phyloP scores from a whole-genome alignment of 2,329 filamentous ascomycete species.

The Scytalidium lignicola region DNA sequence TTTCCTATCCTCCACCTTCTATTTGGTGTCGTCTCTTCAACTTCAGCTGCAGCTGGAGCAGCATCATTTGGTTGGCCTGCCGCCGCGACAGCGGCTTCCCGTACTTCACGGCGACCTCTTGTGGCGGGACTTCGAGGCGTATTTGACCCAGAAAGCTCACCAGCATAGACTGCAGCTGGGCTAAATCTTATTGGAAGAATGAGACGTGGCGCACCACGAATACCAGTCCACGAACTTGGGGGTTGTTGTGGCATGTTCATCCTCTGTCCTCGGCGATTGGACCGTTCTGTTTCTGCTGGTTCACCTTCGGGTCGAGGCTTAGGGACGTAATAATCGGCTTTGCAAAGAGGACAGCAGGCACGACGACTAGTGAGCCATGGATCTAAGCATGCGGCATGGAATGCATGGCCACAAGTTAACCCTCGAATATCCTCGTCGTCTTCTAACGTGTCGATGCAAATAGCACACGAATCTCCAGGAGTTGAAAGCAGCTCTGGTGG shows the following conservation, averaged over 20 bases:
- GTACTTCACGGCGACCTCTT: conserved; percentile 10
- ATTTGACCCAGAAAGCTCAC: not conserved
- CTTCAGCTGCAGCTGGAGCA: not conserved
- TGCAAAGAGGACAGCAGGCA: conserved; percentile 95
- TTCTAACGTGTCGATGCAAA: conserved; percentile 90
- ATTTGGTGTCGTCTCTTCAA: conserved; percentile 4
- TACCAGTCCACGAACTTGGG: conserved; percentile 20
- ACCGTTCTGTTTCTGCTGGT: conserved; percentile 20
- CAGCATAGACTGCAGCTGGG: conserved; percentile 2
- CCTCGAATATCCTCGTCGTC: conserved; percentile 95
- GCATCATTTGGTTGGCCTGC: conserved; percentile 2
- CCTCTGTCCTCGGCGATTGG: conserved; percentile 18
- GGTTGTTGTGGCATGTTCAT: conserved; percentile 22
- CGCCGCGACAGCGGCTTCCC: conserved; percentile 3
- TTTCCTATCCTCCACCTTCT: conserved; percentile 21
- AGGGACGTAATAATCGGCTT: conserved; percentile 94
- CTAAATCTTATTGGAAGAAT: conserved; percentile 21
- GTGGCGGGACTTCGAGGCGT: conserved; percentile 7
- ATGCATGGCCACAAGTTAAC: conserved; percentile 93
- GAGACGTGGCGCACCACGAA: conserved; percentile 18
- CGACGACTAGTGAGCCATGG: conserved; percentile 93
- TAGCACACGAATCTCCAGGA: conserved; percentile 90
- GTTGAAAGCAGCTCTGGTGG: conserved; percentile 75
- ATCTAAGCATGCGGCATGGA: conserved; percentile 92
- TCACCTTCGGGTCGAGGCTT: conserved; percentile 64